Evolutionary conservation across 1,139 yeast species (phyloP).

Genomic region (Chernovozyma aurita): DNA sequence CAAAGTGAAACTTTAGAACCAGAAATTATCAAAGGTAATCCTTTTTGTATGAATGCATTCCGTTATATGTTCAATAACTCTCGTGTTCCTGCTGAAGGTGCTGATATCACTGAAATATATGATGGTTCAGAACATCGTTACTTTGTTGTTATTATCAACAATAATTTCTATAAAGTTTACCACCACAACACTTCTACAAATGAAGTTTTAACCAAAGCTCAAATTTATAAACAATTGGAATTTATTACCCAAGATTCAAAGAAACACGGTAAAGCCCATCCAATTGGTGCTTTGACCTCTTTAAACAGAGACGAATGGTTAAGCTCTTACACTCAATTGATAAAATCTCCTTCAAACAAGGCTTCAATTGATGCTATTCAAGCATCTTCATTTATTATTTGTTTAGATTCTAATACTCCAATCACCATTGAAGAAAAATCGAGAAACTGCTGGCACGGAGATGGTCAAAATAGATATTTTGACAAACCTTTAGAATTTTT

Average conservation of each 20-base stretch:
- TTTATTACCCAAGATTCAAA: constrained; percentile 46
- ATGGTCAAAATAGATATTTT: constrained; percentile 84
- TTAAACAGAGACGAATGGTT: constrained; percentile 86
- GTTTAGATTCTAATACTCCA: constrained; percentile 74
- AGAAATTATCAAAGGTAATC: constrained; percentile 74
- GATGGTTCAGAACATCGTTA: constrained; percentile 58
- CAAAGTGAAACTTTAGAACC: constrained; percentile 65
- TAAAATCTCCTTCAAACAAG: constrained; percentile 52
- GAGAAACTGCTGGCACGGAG: constrained; percentile 89
- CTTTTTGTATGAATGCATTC: constrained; percentile 93
- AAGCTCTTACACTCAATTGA: constrained; percentile 54
- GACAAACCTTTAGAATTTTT: constrained; percentile 91
- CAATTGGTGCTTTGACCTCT: constrained; percentile 77
- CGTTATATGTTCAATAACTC: constrained; percentile 87
- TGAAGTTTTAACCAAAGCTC: constrained; percentile 51
- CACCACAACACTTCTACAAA: constrained; percentile 57
- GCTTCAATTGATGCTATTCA: constrained; percentile 64
- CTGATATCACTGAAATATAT: constrained; percentile 53
- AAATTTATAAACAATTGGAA: constrained; percentile 63
- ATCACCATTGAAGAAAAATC: constrained; percentile 82
- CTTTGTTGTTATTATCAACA: constrained; percentile 68
- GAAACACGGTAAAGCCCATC: constrained; percentile 41
- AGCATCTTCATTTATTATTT: constrained; percentile 74
- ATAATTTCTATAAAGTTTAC: constrained; percentile 76
- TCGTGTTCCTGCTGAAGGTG: constrained; percentile 63